Evolutionary conservation across 2,329 filamentous ascomycete genomes (phyloP), one percentile per base, ranked within the genome.

Genomic region (Microcyclospora pomicola): DNA sequence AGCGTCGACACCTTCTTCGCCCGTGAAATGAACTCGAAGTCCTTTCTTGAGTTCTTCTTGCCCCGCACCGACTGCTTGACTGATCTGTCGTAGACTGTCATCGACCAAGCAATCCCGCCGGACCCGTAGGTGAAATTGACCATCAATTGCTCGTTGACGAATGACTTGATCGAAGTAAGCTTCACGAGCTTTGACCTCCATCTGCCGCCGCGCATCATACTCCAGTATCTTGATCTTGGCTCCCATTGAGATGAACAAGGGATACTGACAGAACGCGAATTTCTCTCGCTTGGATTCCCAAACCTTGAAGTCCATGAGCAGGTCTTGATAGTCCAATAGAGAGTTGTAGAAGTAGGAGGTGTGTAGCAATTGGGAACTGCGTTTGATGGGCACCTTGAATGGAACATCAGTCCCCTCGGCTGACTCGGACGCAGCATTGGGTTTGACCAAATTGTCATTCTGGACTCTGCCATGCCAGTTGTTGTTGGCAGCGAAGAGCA

Each of bases 131-230:
- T 82, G 69, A 31, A 94, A 71, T 55, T 85, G 82, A 3, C 54
- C 52, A 41, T 81, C 83, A 38, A 85, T 73, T 24, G 71, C 75
- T 50, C 77, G 77, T 35, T 77, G 74, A 27, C 73, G 82, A 60
- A 92, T 71, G 48, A 95, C 86, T 54, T 81, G 88, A 56, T 87
- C 80, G 53, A 94, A 92, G 58, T 93, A 93, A 2, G 86, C 85
- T 54, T 94, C 83, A 35, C 86, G 72, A 9, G 86, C 86, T 57
- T 85, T 88, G 45, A 75, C 77, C 52, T 85, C 79, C 86, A 94
- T 94, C 59, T 94, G 85, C 6, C 86, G 74, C 44, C 79, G 75
- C 6, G 85, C 83, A 59, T 95, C 87, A 51, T 92, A 75, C 53
- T 94, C 85, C 50, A 94, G 67, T 34, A 94, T 88, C 46, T 80